These are phyloP conservation scores for Fistulifera pelliculosa DNA, from an alignment of 108 stramenopile species.

Conservation along the genomic window DNA sequence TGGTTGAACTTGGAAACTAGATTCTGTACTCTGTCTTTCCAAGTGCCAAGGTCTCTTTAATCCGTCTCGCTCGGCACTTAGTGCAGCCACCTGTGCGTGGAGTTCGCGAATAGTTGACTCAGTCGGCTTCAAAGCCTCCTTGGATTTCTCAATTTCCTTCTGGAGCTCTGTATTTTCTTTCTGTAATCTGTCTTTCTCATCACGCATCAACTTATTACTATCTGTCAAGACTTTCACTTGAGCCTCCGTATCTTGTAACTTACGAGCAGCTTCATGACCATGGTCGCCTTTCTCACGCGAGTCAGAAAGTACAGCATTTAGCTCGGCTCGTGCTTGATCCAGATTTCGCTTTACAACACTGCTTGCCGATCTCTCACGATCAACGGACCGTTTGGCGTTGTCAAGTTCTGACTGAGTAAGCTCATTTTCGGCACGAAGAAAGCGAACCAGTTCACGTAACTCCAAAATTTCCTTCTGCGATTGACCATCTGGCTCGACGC, in stretches of 20 bases:
- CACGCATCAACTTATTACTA: constrained; percentile 66
- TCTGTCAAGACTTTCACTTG: constrained; percentile 66
- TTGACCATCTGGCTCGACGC: not conserved
- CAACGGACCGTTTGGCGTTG: constrained; percentile 52
- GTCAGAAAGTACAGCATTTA: constrained; percentile 26
- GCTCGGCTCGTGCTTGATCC: constrained; percentile 73
- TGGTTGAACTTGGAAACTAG: constrained; percentile 83
- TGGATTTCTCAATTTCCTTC: constrained; percentile 30
- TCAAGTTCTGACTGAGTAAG: constrained; percentile 68
- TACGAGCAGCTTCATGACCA: constrained; percentile 7
- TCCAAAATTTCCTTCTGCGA: constrained; percentile 45
- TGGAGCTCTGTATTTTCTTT: constrained; percentile 21
- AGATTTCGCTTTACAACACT: constrained; percentile 60
- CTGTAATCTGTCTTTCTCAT: constrained; percentile 41
- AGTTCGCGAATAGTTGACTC: constrained; percentile 31
- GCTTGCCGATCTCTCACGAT: constrained; percentile 66
- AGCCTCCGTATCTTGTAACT: constrained; percentile 49
- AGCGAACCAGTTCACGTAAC: constrained; percentile 68
- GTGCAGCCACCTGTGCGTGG: constrained; percentile 52
- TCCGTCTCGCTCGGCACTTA: constrained; percentile 73
- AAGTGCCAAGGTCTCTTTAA: constrained; percentile 69
- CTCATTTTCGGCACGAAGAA: constrained; percentile 72
- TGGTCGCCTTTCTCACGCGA: constrained; percentile 13
- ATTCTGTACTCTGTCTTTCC: constrained; percentile 79
- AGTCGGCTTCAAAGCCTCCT: constrained; percentile 36